Evolutionary conservation across 345 rosid species (phyloP), one percentile per base, ranked within the genome.

Genomic region (Raphanus sativus): DNA sequence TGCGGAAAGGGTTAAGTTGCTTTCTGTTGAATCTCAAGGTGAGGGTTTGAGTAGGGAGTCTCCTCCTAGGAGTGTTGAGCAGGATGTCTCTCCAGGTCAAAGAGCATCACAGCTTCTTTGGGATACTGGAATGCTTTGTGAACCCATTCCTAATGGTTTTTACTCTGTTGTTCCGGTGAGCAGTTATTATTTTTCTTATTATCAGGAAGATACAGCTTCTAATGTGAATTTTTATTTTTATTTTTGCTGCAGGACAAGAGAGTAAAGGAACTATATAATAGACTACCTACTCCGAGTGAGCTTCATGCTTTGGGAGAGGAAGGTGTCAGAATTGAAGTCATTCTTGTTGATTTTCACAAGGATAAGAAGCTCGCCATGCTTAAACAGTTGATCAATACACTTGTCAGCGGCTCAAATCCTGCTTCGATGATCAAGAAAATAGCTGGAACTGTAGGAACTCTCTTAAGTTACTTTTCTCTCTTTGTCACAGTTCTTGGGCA

Each of bases 301-400:
- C 93, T 96, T 79, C 88, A 88, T 81, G 87, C 91, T 63, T 81
- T 96, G 75, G 96, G 87, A 56, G 89, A 59, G 64, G 97, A 90
- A 82, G 92, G 92, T 77, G 81, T 75, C 76, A 89, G 80, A 80
- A 91, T 85, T 69, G 98, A 94, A 80, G 83, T 84, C 54, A 96
- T 96, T 86, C 86, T 93, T 81, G 97, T 96, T 54, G 99, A 96
- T 83, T 67, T 83, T 70, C 83, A 83, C 71, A 96, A 88, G 77
- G 99, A 96, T 82, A 93, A 90, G 83, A 96, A 91, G 86, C 83
- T 96, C 75, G 88, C 86, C 3, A 90, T 91, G 98, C 85, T 96
- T 59, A 93, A 96, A 83, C 98, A 90, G 83, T 84, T 90, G 87
- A 86, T 87, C 64, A 74, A 82, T 65, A 85, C 95, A 50, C 83